Evolutionary conservation across 768 basidiomycete species (phyloP).

Genomic region (Agaricus subrufescens): DNA sequence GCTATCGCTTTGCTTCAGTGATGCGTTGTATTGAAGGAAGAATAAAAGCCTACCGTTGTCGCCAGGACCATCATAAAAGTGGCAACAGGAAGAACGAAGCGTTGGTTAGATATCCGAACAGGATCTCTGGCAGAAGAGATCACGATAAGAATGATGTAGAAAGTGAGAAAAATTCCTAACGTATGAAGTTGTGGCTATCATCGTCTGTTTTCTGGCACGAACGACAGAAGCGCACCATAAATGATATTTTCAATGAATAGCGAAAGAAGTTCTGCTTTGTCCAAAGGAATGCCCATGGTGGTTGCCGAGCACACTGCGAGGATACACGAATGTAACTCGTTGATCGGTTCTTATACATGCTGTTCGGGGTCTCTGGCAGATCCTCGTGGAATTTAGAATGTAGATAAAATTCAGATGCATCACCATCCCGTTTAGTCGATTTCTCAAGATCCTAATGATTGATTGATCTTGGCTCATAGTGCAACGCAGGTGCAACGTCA

Average conservation of each 20-base stretch:
- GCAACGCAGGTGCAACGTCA: too few species aligned
- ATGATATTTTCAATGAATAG: constrained; percentile 2
- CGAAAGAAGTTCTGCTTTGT: constrained; percentile 4
- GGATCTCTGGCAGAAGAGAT: neutral
- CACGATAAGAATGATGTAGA: neutral
- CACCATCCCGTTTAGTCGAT: too few species aligned
- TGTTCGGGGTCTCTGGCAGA: too few species aligned
- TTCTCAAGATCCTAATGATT: too few species aligned
- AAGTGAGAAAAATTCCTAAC: constrained; percentile 4
- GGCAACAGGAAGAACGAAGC: constrained; percentile 5
- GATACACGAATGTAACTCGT: too few species aligned
- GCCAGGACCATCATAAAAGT: constrained; percentile 1
- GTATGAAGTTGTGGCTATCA: neutral
- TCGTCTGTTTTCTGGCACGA: neutral
- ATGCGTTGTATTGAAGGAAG: neutral
- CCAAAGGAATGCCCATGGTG: constrained; percentile 4
- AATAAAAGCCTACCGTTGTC: neutral
- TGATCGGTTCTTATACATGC: too few species aligned
- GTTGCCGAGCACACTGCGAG: neutral
- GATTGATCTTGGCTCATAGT: too few species aligned
- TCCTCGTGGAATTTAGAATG: too few species aligned
- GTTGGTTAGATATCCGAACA: neutral
- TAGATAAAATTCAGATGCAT: too few species aligned
- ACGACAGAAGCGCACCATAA: neutral
- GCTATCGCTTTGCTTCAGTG: neutral